These are phyloP conservation scores for Crithidia expoeki DNA, from an alignment of 208 protist genomes.

Conservation along the genomic window DNA sequence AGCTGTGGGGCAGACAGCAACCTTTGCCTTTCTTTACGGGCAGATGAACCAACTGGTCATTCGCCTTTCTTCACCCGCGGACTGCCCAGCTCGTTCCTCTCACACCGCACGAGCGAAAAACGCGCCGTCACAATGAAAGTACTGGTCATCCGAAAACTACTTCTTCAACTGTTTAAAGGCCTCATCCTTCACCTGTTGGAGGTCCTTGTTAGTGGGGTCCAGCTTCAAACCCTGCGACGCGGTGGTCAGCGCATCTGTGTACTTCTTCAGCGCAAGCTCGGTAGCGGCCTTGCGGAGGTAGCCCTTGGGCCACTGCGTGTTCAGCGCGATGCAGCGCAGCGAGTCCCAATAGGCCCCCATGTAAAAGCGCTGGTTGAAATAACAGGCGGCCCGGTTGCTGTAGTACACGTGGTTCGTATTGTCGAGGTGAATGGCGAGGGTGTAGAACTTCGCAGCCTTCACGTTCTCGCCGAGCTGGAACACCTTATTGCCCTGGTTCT, in stretches of 20 bases:
- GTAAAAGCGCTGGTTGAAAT: constrained; percentile 89
- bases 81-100: no score
- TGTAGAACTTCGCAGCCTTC: constrained; percentile 93
- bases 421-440: constrained; percentile 89
- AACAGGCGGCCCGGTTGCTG: constrained; percentile 92
- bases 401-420: constrained; percentile 89
- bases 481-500: constrained; percentile 91
- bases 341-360: constrained; percentile 90
- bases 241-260: constrained; percentile 63
- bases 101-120: neutral
- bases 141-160: constrained; percentile 10
- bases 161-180: constrained; percentile 49
- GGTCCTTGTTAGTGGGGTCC: constrained; percentile 72
- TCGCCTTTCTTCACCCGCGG: no score
- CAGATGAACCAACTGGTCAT: no score
- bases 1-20: no score
- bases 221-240: constrained; percentile 67
- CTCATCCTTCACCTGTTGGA: constrained; percentile 68
- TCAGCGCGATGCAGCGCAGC: constrained; percentile 79
- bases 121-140: neutral
- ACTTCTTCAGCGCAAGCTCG: constrained; percentile 67
- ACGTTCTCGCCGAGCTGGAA: constrained; percentile 87
- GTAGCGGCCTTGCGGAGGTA: constrained; percentile 91
- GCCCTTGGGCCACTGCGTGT: constrained; percentile 91
- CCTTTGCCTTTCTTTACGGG: no score